Percentiles rank a stretch among this genome's conserved stretches.
Conservation (phyloP, 768 basidiomycete species). For the Termitomyces sp. region DNA sequence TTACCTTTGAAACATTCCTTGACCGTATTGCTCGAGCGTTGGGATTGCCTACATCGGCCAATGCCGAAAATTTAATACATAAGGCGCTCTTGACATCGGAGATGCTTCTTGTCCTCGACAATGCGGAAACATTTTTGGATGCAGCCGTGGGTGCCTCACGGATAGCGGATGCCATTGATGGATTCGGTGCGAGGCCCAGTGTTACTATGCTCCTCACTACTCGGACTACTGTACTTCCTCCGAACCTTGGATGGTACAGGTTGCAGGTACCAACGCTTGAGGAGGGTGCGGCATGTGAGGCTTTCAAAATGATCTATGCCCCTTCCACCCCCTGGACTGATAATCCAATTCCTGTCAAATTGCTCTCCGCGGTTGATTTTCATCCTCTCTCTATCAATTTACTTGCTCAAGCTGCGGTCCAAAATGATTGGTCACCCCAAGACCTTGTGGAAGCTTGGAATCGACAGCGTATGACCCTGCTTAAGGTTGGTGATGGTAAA, state of each 20-base stretch:
- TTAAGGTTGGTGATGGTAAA: slow-evolving; percentile 6
- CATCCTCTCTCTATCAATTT: slow-evolving; percentile 14
- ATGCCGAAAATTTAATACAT: neutral
- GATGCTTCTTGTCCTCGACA: slow-evolving; percentile 10
- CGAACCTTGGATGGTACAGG: slow-evolving; percentile 4
- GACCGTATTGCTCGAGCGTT: too few species aligned
- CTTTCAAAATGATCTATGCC: slow-evolving; percentile 2
- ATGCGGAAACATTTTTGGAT: slow-evolving; percentile 12
- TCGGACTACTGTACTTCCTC: slow-evolving; percentile 3
- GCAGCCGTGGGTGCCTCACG: neutral
- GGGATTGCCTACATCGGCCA: neutral
- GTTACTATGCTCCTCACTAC: slow-evolving; percentile 10
- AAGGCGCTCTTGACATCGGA: neutral
- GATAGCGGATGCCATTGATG: slow-evolving; percentile 7
- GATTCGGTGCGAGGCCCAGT: slow-evolving; percentile 5
- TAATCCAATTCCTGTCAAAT: neutral
- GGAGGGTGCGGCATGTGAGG: slow-evolving; percentile 2
- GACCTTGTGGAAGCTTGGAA: slow-evolving; percentile 4
- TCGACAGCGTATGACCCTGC: neutral
- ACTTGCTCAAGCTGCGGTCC: slow-evolving; percentile 9
- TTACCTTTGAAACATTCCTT: too few species aligned
- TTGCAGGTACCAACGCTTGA: slow-evolving; percentile 5
- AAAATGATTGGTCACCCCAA: slow-evolving; percentile 15
- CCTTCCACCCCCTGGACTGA: neutral
- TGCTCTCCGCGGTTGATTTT: slow-evolving; percentile 8